These are phyloP conservation scores for Rhazya stricta DNA, from an alignment of 257 asterid genomes.

Conservation along the genomic window DNA sequence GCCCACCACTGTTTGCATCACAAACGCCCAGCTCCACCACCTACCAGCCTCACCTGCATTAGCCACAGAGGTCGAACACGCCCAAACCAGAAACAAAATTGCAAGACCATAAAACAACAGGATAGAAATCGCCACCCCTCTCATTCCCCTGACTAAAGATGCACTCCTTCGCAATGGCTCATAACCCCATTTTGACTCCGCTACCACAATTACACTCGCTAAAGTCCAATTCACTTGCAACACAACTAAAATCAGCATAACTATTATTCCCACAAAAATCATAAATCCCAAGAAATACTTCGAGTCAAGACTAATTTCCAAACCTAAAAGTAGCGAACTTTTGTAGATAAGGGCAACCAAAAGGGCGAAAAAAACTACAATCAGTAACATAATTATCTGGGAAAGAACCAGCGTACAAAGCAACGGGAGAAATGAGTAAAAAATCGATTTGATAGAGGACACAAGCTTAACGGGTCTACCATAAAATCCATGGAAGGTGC, in stretches of 20 bases:
- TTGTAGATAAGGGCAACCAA: slow-evolving; percentile 1
- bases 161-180: slow-evolving; percentile 54
- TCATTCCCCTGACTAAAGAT: slow-evolving; percentile 49
- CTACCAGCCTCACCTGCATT: slow-evolving; percentile 25
- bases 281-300: slow-evolving; percentile 12
- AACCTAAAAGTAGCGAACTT: slow-evolving; percentile 29
- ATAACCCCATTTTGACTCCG: slow-evolving; percentile 63
- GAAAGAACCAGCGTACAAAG: slow-evolving; percentile 21
- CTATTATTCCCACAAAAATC: neutral
- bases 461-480: slow-evolving; percentile 42
- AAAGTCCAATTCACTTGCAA: slow-evolving; percentile 43
- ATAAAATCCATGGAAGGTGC: slow-evolving; percentile 53
- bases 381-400: slow-evolving; percentile 7
- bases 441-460: slow-evolving; percentile 45
- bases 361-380: slow-evolving; percentile 16
- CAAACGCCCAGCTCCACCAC: slow-evolving; percentile 51
- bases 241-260: slow-evolving; percentile 22
- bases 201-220: slow-evolving; percentile 45
- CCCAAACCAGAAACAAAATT: slow-evolving; percentile 23
- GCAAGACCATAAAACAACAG: slow-evolving; percentile 20
- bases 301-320: slow-evolving; percentile 29
- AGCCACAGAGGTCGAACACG: slow-evolving; percentile 23
- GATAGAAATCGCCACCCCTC: slow-evolving; percentile 30
- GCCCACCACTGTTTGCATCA: slow-evolving; percentile 36
- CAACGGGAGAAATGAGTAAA: slow-evolving; percentile 35